Base-by-base conservation (phyloP, 1,284 basidiomycete genomes). In the Fomitopsis schrenkii region DNA sequence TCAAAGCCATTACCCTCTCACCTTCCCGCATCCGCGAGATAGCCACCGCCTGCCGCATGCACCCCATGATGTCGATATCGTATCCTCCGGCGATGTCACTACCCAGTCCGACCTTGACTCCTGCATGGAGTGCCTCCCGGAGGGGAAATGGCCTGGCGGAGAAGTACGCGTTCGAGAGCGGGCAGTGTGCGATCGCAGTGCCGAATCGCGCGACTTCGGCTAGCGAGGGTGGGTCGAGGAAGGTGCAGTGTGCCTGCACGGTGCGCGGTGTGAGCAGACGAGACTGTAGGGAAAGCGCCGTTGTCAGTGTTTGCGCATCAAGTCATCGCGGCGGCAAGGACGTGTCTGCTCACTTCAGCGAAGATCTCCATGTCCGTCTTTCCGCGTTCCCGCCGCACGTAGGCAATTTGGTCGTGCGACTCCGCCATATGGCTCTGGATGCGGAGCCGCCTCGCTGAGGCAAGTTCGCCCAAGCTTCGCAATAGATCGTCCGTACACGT, bases 71-170 rank as follows among this genome's bases (percentile, higher is more conserved):
- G 65, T 91, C 87, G 38, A 88, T 73, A 50, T 83, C 85, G 70
- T 95, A 95, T 5, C 93, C 93, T 3, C 93, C 93, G 0, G 91
- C 91, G 53, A 94, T 78, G 67, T 95, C 93, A n/a, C 86, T 87
- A 1, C 93, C 93, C 1, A 95, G 80, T 0, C 93, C 93, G 17
- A 95, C 83, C 45, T 80, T 82, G 30, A 93, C 83, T 0, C 81
- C 81, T 22, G 72, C 74, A 44, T 82, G 74, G 22, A 94, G 76
- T 1, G 91, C 90, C 72, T 94, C 90, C 35, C 90, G 85, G 14
- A 94, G 76, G 2, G 81, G 84, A 69, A 95, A 90, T 0, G 87
- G 84, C 60, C 83, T 79, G 9, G 87, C 83, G 0, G 91, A 93
- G 73, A 95, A 93, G 74, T 95, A 95, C 0, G 84, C 82, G 68